Base-by-base conservation (phyloP, 108 stramenopile genomes). In the Stephanodiscus triporus region DNA sequence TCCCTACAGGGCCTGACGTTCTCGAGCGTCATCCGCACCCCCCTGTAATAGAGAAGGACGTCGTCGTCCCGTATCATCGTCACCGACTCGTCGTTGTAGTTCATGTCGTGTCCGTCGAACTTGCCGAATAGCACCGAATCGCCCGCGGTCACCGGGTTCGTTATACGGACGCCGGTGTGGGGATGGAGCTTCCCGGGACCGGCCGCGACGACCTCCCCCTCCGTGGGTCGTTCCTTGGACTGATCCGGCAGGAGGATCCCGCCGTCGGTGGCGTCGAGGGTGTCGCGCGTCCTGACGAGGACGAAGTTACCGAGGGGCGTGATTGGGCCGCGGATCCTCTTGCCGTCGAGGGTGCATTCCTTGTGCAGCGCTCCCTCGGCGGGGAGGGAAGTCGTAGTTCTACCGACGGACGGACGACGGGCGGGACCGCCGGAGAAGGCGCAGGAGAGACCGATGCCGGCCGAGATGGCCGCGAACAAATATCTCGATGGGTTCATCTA, bases 61-160 rank as follows among this genome's bases (percentile, higher is more conserved):
- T 98, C 96, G 72, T 95, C 96, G 73, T 97, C 98, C 26, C 95
- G 87, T 65, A 98, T 95, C 78, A 98, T 87, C 45, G 94, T 90
- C 48, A 95, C 93, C 26, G 88, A 67, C 73, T 94, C 90, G 22
- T 95, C 97, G 67, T 97, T 91, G 89, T 98, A 98, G 50, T 81
- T 75, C 64, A 98, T 83, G 14, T 87, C 74, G 36, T 82, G 82
- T 17, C 98, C 98, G 75, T 95, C 94, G 78, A 92, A 97, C 71
- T 97, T 95, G 20, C 98, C 97, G 68, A 95, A 97, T 9, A 98
- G 68, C 5, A 97, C 96, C 34, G 88, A 87, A 45, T 89, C 81
- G 10, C 93, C 94, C 27, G 64, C 81, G 42, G 83, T 86, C 53
- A 95, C 92, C n/a, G 92, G 90, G 62, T 92, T 93, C 71, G 75